Base-by-base conservation (phyloP, 345 rosid genomes). In the Trapa incisa region DNA sequence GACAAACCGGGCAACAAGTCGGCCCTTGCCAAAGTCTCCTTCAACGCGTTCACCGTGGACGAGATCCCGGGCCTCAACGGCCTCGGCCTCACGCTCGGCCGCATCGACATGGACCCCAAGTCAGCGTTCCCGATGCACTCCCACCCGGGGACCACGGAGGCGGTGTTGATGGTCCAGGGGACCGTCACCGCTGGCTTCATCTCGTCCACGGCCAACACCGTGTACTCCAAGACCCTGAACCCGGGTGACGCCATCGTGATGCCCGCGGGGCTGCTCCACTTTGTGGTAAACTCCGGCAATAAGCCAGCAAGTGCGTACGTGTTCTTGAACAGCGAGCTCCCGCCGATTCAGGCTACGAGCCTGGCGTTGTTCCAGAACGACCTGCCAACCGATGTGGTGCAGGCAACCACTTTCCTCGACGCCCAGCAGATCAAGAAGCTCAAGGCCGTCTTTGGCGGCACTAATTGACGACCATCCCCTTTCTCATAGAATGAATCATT, bases 41-140 rank as follows among this genome's bases (percentile, higher is more conserved):
- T 85, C 32, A 86, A 91, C 67, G 81, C 97, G 2, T 93, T 84
- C 3, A 84, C 85, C 66, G 75, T 71, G 0, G 74, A 80, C 7
- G 81, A 83, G 50, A 82, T 87, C 39, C 87, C 89, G 0, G 97
- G 86, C 0, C n/a, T 66, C 9, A 91, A 91, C 47, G 93, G 97
- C 12, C 97, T 91, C 6, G 97, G 91, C 0, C 54, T 88, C 67
- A 85, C 97, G 38, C 0, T 87, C 57, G 96, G 87, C 68, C 88
- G 97, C 54, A 71, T 91, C 60, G 97, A 91, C 80, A 45, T 91
- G 74, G 91, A 87, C 13, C 47, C 11, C 2, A 87, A 79, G 0
- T 96, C 96, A 37, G 96, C 89, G 33, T 52, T 88, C 57, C 96
- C 96, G 4, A 79, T 88, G 68, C 96, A 88, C 80, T 85, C 94